A percentile compares a stretch with the other conserved stretches of the same genome.
Evolutionary conservation across 495 filamentous ascomycete genomes (phyloP).

Genomic region (Aspergillus funiculosus): DNA sequence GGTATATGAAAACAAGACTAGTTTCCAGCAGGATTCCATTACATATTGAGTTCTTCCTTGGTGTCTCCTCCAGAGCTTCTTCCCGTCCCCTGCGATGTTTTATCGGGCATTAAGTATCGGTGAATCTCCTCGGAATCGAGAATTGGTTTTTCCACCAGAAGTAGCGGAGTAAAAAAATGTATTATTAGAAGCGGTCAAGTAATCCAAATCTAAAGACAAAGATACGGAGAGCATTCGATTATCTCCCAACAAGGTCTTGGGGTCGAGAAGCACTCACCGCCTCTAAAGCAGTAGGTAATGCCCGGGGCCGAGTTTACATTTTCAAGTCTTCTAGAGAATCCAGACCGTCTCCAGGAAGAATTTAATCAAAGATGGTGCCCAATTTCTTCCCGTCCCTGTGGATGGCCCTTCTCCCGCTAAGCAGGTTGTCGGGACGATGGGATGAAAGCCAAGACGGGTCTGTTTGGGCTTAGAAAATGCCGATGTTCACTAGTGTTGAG

Average conservation of each 20-base stretch:
- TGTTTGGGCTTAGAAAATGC: constrained; percentile 10
- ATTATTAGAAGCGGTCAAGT: no score
- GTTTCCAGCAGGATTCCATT: no score
- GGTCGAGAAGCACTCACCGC: constrained; percentile 17
- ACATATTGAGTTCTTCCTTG: no score
- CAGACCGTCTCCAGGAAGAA: constrained; percentile 13
- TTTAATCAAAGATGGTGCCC: constrained; percentile 5
- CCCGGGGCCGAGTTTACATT: not conserved
- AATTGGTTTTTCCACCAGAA: no score
- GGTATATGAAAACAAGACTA: no score
- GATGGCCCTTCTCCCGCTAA: constrained; percentile 10
- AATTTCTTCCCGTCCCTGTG: constrained; percentile 12
- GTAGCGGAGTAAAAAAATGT: no score
- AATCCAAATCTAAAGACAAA: no score
- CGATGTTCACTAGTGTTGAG: constrained; percentile 17
- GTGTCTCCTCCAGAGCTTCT: no score
- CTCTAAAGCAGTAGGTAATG: constrained; percentile 2
- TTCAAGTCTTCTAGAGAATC: constrained; percentile 5
- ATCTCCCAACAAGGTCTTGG: not conserved
- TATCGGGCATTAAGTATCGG: no score
- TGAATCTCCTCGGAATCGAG: no score
- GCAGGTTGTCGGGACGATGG: constrained; percentile 12
- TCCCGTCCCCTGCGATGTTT: no score
- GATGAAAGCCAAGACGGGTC: constrained; percentile 15
- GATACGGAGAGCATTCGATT: no score